phyloP scores from a whole-genome alignment of 139 green algal species.

The Picochlorum sp. region DNA sequence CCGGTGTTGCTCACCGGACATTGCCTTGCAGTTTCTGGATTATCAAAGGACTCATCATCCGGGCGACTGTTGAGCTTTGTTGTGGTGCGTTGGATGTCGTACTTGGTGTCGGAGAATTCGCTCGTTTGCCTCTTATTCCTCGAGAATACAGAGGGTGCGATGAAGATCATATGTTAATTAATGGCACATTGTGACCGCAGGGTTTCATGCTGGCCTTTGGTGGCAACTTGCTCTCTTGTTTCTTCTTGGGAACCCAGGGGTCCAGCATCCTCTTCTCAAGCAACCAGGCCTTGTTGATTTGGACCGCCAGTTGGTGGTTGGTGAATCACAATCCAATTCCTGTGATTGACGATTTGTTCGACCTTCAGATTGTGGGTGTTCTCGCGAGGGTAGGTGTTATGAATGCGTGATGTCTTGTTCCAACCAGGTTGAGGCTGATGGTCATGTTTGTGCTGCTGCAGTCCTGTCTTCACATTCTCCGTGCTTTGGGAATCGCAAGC shows the following conservation, averaged over 20 bases:
- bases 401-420: neutral
- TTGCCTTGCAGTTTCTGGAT: conserved; percentile 5
- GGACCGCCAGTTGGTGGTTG: conserved; percentile 5
- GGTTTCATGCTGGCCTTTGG: conserved; percentile 14
- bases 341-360: conserved; percentile 1
- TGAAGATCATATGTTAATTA: neutral
- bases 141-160: neutral
- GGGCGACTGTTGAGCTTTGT: neutral
- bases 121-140: neutral
- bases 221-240: neutral
- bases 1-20: conserved; percentile 1
- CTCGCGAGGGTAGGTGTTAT: neutral
- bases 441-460: neutral
- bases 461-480: conserved; percentile 10
- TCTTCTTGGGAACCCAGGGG: conserved; percentile 5
- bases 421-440: too few species aligned
- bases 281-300: conserved; percentile 9
- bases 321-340: conserved; percentile 9
- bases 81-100: neutral
- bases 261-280: conserved; percentile 6
- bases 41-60: conserved; percentile 1
- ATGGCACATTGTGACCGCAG: neutral
- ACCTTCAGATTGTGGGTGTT: neutral
- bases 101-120: neutral
- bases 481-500: neutral